These are phyloP conservation scores for Fraxinus quadrangulata DNA, from an alignment of 257 asterid genomes.

Conservation along the genomic window DNA sequence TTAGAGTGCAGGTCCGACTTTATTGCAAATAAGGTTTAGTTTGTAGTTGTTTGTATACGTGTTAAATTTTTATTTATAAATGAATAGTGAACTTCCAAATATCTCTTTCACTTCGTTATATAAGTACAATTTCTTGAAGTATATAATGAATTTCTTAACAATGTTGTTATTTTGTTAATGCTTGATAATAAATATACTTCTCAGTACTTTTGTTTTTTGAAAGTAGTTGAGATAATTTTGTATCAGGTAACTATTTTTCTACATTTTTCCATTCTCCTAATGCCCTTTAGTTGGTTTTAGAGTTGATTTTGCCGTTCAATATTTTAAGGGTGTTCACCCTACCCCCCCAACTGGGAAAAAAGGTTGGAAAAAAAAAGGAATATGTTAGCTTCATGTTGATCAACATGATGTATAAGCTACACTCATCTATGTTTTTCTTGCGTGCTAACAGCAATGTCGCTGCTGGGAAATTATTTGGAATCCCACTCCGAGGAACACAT, in stretches of 20 bases:
- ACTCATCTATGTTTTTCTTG: slow-evolving; percentile 27
- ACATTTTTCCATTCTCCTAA: background rate
- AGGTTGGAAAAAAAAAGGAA: background rate
- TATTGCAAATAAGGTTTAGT: background rate
- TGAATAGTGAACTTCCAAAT: background rate
- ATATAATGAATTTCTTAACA: background rate
- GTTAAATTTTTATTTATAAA: background rate
- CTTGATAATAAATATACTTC: background rate
- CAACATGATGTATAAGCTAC: slow-evolving; percentile 13
- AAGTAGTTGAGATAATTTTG: background rate
- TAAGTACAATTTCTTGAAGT: slow-evolving; percentile 4
- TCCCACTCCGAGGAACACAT: slow-evolving; percentile 98
- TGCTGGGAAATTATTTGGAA: slow-evolving; percentile 96
- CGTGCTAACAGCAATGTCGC: slow-evolving; percentile 87
- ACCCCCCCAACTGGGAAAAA: background rate
- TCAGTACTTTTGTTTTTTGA: background rate
- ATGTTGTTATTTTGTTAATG: background rate
- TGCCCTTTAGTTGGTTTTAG: slow-evolving; percentile 23
- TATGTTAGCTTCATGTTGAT: slow-evolving; percentile 13
- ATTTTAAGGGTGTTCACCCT: background rate
- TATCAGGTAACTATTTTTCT: slow-evolving; percentile 11
- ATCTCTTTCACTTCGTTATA: background rate
- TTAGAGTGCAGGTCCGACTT: background rate
- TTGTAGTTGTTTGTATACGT: background rate
- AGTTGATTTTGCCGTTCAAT: slow-evolving; percentile 16